Conservation (phyloP, 768 basidiomycete species). For the Xerocomellus intermedius region DNA sequence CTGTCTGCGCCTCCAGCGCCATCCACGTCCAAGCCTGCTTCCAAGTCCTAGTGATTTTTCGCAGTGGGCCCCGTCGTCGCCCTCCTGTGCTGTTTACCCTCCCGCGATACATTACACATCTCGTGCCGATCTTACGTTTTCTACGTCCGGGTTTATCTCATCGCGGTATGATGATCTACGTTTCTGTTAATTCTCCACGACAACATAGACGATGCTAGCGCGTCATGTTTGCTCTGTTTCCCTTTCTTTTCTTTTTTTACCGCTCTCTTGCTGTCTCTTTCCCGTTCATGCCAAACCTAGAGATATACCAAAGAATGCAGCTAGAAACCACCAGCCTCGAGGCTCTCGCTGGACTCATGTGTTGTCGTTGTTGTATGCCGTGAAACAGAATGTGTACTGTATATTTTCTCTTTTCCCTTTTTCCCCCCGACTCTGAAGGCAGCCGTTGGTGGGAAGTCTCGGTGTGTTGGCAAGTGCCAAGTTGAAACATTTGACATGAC, state of each 20-base stretch:
- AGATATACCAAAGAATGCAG: conserved; percentile 24
- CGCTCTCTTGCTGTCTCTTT: neutral
- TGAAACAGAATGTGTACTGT: conserved; percentile 3
- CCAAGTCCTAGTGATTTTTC: conserved; percentile 7
- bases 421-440: neutral
- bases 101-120: neutral
- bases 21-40: conserved; percentile 12
- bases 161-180: conserved; percentile 1
- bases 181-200: neutral
- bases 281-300: conserved; percentile 10
- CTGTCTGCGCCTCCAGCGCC: conserved; percentile 34
- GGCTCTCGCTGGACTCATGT: neutral
- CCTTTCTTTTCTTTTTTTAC: neutral
- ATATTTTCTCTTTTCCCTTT: neutral
- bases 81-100: neutral
- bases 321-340: conserved; percentile 10
- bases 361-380: neutral
- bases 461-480: neutral
- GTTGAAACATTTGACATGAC: too few species aligned
- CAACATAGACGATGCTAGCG: conserved; percentile 3
- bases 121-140: conserved; percentile 1
- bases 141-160: conserved; percentile 2
- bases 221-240: neutral
- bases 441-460: too few species aligned
- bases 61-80: neutral